A percentile compares a stretch with the other conserved stretches of the same genome.
phyloP scores from a whole-genome alignment of 73 alveolate species.

The Blepharisma stoltei region DNA sequence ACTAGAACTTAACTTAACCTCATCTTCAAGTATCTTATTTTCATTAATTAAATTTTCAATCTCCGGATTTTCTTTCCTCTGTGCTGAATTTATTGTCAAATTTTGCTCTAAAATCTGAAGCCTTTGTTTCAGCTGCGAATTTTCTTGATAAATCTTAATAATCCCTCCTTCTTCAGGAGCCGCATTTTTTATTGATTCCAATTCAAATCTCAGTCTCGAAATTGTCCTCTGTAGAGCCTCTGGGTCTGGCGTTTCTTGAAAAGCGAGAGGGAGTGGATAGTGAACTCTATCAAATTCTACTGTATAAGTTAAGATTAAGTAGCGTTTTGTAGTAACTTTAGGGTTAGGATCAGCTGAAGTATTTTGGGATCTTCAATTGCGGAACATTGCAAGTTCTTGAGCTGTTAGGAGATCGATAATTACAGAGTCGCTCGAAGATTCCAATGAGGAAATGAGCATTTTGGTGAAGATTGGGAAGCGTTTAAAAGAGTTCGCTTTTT shows the following conservation, averaged over 20 bases:
- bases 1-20: too few species aligned
- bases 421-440: conserved; percentile 44
- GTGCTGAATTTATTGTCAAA: neutral
- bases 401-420: conserved; percentile 60
- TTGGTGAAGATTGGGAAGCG: conserved; percentile 52
- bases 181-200: conserved; percentile 33
- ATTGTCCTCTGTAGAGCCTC: conserved; percentile 50
- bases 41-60: conserved; percentile 23
- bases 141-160: neutral
- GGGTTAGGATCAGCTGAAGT: conserved; percentile 11
- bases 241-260: conserved; percentile 51
- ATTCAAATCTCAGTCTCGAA: conserved; percentile 45
- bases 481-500: conserved; percentile 59
- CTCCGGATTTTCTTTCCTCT: neutral
- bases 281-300: conserved; percentile 66
- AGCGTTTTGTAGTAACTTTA: conserved; percentile 36
- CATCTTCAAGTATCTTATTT: neutral
- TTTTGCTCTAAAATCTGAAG: neutral
- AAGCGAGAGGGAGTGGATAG: conserved; percentile 65
- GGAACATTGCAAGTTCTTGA: conserved; percentile 58
- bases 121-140: conserved; percentile 10
- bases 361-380: neutral
- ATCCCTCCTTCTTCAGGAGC: neutral
- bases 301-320: conserved; percentile 55
- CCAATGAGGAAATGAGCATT: conserved; percentile 60